Percentiles rank a stretch among this genome's conserved stretches.
These are phyloP conservation scores for Castanea sativa DNA, from an alignment of 306 rosid genomes.

Conservation along the genomic window DNA sequence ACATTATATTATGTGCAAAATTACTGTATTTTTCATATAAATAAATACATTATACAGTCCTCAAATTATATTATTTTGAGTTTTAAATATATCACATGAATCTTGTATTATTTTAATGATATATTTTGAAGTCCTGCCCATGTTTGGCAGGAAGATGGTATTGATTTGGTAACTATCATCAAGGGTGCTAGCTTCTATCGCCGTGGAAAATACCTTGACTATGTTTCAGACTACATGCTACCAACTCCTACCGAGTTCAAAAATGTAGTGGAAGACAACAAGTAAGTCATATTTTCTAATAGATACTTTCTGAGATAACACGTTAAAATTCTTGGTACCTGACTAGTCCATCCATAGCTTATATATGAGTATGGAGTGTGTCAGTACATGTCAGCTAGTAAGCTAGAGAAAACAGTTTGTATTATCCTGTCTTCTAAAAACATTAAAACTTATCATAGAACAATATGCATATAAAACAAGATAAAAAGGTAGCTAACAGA, in stretches of 20 bases:
- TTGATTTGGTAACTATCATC: constrained; percentile 67
- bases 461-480: not conserved
- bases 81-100: not conserved
- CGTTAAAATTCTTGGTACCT: not conserved
- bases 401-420: not conserved
- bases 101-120: not conserved
- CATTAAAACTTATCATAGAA: not conserved
- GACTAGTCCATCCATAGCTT: not conserved
- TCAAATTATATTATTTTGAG: not conserved
- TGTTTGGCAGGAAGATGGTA: constrained; percentile 58
- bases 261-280: constrained; percentile 34
- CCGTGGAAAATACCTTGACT: constrained; percentile 59
- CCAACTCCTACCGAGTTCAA: constrained; percentile 56
- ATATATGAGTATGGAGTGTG: not conserved
- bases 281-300: constrained; percentile 28
- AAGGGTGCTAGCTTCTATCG: constrained; percentile 71
- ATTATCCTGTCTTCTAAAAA: not conserved
- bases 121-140: not conserved
- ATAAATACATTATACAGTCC: not conserved
- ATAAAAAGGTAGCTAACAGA: not conserved
- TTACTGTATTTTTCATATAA: not conserved
- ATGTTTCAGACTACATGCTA: constrained; percentile 63
- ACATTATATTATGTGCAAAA: not conserved
- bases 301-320: not conserved
- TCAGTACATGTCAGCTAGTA: not conserved